phyloP scores from a whole-genome alignment of 306 rosid genomes.

The Fagus crenata region DNA sequence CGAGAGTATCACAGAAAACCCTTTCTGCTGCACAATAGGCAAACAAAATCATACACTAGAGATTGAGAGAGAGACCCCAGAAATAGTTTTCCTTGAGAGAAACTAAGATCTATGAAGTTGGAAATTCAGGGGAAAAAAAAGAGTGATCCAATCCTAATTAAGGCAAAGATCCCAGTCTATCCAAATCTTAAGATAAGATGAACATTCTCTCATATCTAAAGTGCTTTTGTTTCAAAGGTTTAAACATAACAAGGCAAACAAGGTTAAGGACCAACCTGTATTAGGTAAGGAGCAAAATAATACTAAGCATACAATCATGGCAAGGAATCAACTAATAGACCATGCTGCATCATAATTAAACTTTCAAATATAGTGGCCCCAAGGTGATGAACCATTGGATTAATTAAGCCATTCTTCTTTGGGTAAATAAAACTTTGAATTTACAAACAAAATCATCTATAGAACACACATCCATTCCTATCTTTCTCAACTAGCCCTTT shows the following conservation, averaged over 20 bases:
- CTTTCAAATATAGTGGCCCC: neutral
- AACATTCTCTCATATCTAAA: neutral
- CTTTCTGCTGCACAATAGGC: slow-evolving; percentile 47
- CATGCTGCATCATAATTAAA: neutral
- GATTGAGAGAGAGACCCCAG: neutral
- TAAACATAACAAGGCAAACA: neutral
- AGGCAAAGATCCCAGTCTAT: neutral
- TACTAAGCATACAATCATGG: neutral
- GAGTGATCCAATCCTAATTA: no score
- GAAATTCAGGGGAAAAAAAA: neutral
- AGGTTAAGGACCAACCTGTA: neutral
- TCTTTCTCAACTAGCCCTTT: no score
- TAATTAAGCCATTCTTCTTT: neutral
- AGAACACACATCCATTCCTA: neutral
- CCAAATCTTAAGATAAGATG: neutral
- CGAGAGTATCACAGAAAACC: slow-evolving; percentile 77
- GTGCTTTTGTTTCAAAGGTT: neutral
- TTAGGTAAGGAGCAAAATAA: neutral
- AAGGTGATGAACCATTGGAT: neutral
- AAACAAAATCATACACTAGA: slow-evolving; percentile 5
- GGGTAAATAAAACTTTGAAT: neutral
- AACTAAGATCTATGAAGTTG: neutral
- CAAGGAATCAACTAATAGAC: neutral
- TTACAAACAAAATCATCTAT: neutral
- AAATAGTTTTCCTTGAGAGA: slow-evolving; percentile 3